Percentiles rank a stretch among this genome's conserved stretches.
Evolutionary conservation across 257 asterid species (phyloP).

Genomic region (Forsythia viridissima): DNA sequence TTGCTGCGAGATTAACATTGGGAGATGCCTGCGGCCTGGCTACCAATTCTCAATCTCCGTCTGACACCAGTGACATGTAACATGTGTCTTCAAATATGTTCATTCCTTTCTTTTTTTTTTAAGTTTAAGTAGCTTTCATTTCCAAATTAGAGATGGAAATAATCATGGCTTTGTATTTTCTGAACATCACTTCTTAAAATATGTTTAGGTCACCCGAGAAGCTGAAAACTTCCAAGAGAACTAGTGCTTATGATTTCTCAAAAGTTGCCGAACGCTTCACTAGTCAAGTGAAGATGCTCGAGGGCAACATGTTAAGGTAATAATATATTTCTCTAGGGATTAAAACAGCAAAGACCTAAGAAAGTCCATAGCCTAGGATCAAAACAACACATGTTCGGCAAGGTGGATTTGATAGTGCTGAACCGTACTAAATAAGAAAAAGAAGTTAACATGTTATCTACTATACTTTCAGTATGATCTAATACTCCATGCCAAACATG

Average conservation of each 20-base stretch:
- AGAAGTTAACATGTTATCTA: too few species aligned
- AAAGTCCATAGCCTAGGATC: neutral
- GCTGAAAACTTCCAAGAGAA: constrained; percentile 36
- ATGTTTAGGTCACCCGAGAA: constrained; percentile 45
- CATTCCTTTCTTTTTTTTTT: neutral
- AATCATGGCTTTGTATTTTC: neutral
- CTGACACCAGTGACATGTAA: constrained; percentile 41
- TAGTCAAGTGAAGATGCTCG: constrained; percentile 51
- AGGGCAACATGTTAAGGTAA: constrained; percentile 56
- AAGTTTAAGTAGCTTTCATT: constrained; percentile 3
- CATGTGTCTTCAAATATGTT: constrained; percentile 16
- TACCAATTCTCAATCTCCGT: constrained; percentile 19
- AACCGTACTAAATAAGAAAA: neutral
- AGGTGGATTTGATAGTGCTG: neutral
- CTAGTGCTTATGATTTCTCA: constrained; percentile 33
- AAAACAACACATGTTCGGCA: neutral
- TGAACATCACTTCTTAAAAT: constrained; percentile 15
- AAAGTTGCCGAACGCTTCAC: constrained; percentile 44
- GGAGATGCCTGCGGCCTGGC: constrained; percentile 71
- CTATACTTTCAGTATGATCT: neutral
- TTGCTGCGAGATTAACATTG: constrained; percentile 61
- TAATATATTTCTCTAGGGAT: constrained; percentile 4
- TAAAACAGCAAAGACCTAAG: neutral
- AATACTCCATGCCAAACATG: neutral
- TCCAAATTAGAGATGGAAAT: neutral